Evolutionary conservation across 805 yeast genomes (phyloP).

Genomic region (Metschnikowia cubensis): DNA sequence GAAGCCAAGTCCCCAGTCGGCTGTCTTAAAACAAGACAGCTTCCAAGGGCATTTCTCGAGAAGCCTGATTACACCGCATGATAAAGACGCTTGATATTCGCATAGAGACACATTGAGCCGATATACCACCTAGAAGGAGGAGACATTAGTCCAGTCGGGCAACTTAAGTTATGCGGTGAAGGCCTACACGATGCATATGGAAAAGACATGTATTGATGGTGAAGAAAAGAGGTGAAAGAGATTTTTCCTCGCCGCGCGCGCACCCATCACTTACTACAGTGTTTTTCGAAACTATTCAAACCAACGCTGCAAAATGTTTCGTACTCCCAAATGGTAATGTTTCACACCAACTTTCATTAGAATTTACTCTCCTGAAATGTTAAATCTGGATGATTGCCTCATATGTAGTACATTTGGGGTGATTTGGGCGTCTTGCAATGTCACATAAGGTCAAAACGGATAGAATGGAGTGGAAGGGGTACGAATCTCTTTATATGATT

Average conservation of each 20-base stretch:
- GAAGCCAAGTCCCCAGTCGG: neutral
- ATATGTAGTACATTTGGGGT: too few relatives aligned
- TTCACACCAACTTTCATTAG: too few relatives aligned
- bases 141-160: constrained; percentile 33
- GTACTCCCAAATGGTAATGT: too few relatives aligned
- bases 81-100: constrained; percentile 26
- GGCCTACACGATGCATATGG: constrained; percentile 1
- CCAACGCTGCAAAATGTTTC: too few relatives aligned
- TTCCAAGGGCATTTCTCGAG: neutral
- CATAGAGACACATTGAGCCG: constrained; percentile 49
- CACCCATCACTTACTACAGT: neutral
- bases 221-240: neutral
- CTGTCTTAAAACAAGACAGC: neutral
- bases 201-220: constrained; percentile 2
- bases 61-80: constrained; percentile 3
- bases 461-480: too few relatives aligned
- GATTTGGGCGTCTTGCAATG: too few relatives aligned
- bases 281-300: too few relatives aligned
- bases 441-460: too few relatives aligned
- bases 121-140: constrained; percentile 27
- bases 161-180: constrained; percentile 43
- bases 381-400: too few relatives aligned
- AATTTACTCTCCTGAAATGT: too few relatives aligned
- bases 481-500: too few relatives aligned
- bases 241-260: neutral